Conservation (phyloP, 257 asterid species). For the Sherardia arvensis region DNA sequence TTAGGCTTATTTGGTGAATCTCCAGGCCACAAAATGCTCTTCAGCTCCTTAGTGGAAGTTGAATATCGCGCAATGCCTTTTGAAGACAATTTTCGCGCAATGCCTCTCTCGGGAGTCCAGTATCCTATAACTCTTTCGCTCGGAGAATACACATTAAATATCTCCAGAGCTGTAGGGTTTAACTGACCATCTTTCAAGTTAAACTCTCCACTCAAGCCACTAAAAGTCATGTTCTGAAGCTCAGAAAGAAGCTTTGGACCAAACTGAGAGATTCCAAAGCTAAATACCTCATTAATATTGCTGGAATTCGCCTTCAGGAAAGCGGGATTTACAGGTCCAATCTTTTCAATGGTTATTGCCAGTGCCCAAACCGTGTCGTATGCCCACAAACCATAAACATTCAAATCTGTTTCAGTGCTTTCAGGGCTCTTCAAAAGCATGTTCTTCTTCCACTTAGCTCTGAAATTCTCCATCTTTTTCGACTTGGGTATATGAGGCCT, state of each 20-base stretch:
- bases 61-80: slow-evolving; percentile 14
- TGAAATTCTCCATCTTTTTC: slow-evolving; percentile 27
- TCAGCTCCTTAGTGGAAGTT: slow-evolving; percentile 25
- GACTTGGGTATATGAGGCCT: slow-evolving; percentile 38
- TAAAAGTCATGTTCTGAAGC: too few relatives aligned
- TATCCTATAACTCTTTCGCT: too few relatives aligned
- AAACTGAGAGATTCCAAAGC: too few relatives aligned
- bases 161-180: too few relatives aligned
- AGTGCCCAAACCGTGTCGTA: slow-evolving; percentile 50
- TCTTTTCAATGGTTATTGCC: slow-evolving; percentile 43
- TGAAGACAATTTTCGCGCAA: slow-evolving; percentile 16
- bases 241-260: too few relatives aligned
- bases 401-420: slow-evolving; percentile 24
- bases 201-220: too few relatives aligned
- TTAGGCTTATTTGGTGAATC: slow-evolving; percentile 35
- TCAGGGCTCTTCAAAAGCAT: slow-evolving; percentile 10
- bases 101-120: too few relatives aligned
- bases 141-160: too few relatives aligned
- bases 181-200: too few relatives aligned
- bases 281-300: neutral
- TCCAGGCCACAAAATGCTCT: slow-evolving; percentile 56
- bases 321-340: slow-evolving; percentile 9
- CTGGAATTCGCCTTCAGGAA: neutral
- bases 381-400: slow-evolving; percentile 49
- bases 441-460: slow-evolving; percentile 37